Percentiles rank a stretch among this genome's conserved stretches.
Evolutionary conservation across 805 yeast species (phyloP).

Genomic region (Brettanomyces custersianus): DNA sequence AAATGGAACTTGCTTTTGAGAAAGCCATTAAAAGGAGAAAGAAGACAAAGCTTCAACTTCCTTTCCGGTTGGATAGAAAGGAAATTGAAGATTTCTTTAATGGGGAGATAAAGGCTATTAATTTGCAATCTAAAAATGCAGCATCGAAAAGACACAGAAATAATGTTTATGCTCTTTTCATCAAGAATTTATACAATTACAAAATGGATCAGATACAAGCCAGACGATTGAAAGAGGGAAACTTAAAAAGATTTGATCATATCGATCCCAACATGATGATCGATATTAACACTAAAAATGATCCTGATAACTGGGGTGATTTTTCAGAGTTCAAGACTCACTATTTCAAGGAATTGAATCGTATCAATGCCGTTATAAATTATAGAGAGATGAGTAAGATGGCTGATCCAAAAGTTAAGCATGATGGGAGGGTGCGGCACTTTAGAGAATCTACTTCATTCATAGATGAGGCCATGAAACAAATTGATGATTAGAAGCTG

Average conservation of each 20-base stretch:
- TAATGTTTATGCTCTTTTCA: constrained; percentile 18
- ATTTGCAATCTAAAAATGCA: constrained; percentile 18
- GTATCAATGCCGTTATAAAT: constrained; percentile 8
- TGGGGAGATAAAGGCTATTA: constrained; percentile 15
- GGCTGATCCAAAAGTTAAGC: constrained; percentile 1
- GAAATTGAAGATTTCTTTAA: constrained; percentile 16
- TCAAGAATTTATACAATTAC: constrained; percentile 17
- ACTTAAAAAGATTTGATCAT: constrained; percentile 14
- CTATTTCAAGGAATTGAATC: constrained; percentile 11
- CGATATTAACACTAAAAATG: not conserved
- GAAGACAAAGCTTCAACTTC: constrained; percentile 10
- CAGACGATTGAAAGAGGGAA: constrained; percentile 17
- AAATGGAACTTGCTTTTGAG: constrained; percentile 2
- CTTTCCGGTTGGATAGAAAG: constrained; percentile 12
- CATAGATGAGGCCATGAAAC: constrained; percentile 1
- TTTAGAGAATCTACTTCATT: constrained; percentile 3
- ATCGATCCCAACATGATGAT: constrained; percentile 9
- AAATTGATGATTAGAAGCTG: not conserved
- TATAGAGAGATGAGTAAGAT: constrained; percentile 5
- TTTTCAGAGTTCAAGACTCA: constrained; percentile 15
- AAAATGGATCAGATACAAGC: constrained; percentile 13
- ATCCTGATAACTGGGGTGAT: not conserved
- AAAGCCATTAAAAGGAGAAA: constrained; percentile 12
- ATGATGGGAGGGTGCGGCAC: not conserved
- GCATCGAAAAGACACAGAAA: constrained; percentile 17